Evolutionary conservation across 345 rosid species (phyloP), one percentile per base, ranked within the genome.

Genomic region (Gossypium rotundifolium): DNA sequence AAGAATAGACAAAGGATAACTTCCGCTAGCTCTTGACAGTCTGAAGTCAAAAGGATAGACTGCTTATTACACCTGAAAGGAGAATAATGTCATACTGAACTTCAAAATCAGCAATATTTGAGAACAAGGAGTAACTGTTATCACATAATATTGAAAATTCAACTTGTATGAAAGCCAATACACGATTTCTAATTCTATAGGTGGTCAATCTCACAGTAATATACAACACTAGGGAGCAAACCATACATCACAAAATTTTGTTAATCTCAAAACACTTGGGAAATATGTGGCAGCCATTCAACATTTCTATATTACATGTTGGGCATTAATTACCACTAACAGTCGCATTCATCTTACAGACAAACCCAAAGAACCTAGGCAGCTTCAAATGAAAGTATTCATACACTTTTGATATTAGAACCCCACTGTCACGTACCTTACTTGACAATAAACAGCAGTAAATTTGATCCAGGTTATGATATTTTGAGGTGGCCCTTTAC

Each of bases 391-490:
- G 60, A 72, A 29, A 16, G 65, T 49, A 75, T 45, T 7, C 46
- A 14, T n/a, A 42, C 20, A 22, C 51, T 57, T 33, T 45, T 45
- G 14, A 20, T 11, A 27, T 48, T 33, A 12, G 22, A 68, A 23
- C 17, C 27, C 20, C 76, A 66, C 42, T 23, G 20, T 46, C 48
- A 70, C 90, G 76, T 83, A 90, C 97, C 98, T 93, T 45, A 63
- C 79, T 79, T 54, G 78, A 87, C 86, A 89, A 79, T 86, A 91
- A 48, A 85, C 88, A 62, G 88, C 45, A 2, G 77, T 74, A 76
- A 88, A 78, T 76, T 88, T 90, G 53, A 93, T 79, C 97, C 97
- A 95, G 51, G 82, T 76, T 76, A 84, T 83, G 68, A 90, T 84
- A 81, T 88, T 93, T 80, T 81, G 82, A 57, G 97, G 93, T 58